A percentile compares a stretch with the other conserved stretches of the same genome.
phyloP scores from a whole-genome alignment of 1,284 basidiomycete species.

The Sporisorium reilianum region DNA sequence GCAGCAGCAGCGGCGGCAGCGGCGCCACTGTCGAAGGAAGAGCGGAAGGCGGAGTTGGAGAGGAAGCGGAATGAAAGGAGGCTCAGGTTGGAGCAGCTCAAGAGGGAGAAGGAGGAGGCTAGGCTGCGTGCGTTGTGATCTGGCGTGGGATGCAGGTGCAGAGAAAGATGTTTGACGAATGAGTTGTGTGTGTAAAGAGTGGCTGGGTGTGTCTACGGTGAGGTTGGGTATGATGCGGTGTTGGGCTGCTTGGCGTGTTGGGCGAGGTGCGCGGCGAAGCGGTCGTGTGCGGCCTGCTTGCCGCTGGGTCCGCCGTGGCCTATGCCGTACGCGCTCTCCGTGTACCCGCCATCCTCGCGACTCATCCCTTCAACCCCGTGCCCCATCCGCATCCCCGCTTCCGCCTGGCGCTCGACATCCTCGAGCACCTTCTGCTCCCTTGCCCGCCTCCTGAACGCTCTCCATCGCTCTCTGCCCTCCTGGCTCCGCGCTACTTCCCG shows the following conservation, averaged over 20 bases:
- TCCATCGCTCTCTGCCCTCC: conserved; percentile 31
- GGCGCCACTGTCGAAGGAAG: conserved; percentile 53
- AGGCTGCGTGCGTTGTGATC: conserved; percentile 27
- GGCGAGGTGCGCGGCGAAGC: conserved; percentile 19
- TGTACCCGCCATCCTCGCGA: neutral
- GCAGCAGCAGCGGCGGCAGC: conserved; percentile 23
- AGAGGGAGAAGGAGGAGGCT: conserved; percentile 50
- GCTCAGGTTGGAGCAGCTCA: conserved; percentile 51
- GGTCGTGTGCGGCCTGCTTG: conserved; percentile 26
- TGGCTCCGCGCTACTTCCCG: conserved; percentile 28
- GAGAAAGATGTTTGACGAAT: neutral
- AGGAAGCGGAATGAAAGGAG: conserved; percentile 55
- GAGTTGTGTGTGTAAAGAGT: no score
- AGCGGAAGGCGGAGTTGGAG: conserved; percentile 59
- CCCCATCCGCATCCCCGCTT: neutral
- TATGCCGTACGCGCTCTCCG: conserved; percentile 17
- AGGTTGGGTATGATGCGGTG: neutral
- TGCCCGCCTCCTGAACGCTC: conserved; percentile 24
- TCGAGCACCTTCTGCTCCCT: conserved; percentile 32
- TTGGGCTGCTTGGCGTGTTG: neutral
- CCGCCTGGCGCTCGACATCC: neutral
- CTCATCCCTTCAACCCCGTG: no score
- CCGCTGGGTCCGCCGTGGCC: conserved; percentile 54
- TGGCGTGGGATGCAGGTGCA: neutral
- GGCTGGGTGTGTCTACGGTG: neutral